Conservation (phyloP, 2,329 filamentous ascomycete genomes). For the Trichoderma sp. region DNA sequence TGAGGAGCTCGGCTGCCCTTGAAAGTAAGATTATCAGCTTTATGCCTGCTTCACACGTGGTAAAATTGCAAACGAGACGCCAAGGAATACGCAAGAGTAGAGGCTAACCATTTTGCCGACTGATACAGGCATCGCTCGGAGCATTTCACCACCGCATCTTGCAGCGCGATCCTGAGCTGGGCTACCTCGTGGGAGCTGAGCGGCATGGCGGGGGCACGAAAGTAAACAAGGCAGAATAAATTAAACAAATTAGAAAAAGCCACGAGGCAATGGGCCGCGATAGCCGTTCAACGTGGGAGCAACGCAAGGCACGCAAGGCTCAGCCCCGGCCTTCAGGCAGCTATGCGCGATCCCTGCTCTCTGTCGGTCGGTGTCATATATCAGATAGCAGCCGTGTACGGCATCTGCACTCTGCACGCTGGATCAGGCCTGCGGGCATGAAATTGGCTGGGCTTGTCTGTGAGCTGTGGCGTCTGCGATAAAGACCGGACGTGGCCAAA, state of each 20-base stretch:
- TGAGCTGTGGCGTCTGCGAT: constrained; percentile 5
- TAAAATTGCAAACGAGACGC: not conserved
- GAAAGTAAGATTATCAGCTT: constrained; percentile 9
- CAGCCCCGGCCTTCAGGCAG: not conserved
- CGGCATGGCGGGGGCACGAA: constrained; percentile 45
- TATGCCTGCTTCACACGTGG: not conserved
- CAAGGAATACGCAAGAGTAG: not conserved
- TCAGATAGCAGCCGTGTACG: not conserved
- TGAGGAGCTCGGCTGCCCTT: constrained; percentile 93
- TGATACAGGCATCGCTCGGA: constrained; percentile 95
- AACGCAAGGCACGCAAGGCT: not conserved
- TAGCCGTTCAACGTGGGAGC: not conserved
- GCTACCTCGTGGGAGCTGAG: constrained; percentile 58
- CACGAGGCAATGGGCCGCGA: not conserved
- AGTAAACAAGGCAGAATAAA: constrained; percentile 18
- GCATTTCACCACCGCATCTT: constrained; percentile 85
- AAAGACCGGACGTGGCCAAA: not conserved
- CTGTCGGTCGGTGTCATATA: constrained; percentile 8
- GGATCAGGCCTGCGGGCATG: not conserved
- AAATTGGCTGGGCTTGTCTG: not conserved
- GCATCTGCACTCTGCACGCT: not conserved
- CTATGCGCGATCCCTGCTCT: not conserved
- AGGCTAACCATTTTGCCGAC: constrained; percentile 83
- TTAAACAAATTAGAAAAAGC: not conserved
- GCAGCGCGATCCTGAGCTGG: constrained; percentile 72